Base-by-base conservation (phyloP, 208 protist genomes). In the Leptomonas pyrrhocoris region DNA sequence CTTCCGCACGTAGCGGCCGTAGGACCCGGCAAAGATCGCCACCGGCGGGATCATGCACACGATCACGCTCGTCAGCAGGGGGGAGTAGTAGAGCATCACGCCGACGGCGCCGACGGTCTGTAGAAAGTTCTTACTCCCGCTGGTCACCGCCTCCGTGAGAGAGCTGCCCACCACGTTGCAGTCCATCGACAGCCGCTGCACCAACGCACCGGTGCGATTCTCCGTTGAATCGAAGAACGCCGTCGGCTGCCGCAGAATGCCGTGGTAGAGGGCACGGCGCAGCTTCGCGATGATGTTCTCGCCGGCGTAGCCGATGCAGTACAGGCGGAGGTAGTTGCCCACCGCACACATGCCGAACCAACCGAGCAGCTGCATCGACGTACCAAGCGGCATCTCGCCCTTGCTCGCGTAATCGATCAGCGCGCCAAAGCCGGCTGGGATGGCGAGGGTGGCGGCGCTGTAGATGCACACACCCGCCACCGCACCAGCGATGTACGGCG, bases 71-170 rank as follows among this genome's bases (percentile, higher is more conserved):
- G 92, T 94, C 50, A 96, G 80, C 23, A 83, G 72, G 30, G 92
- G 92, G 11, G 89, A 94, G 74, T 88, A 92, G 74, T 94, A 94
- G n/a, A 95, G 80, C 92, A 96, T 96, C 55, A 96, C 78, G 7
- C 77, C 77, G 34, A 94, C 68, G 66, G 87, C 91, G 42, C 92
- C 92, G 13, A 92, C 30, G 36, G 88, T 94, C 72, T 94, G 89
- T 49, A 92, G 54, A 0, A 89, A 1, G 76, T 95, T 95, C 77
- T 96, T 95, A 72, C 81, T 90, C n/a, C 89, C 89, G 31, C 74
- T 73, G 21, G 79, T 92, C 40, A 95, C 82, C 2, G 89, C 80
- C 75, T 95, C 88, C 19, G 92, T 95, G 11, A 96, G 75, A 3
- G 86, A 90, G 57, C 76, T 79, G 48, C 89, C 92, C 38, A 97